Conservation (phyloP, 352 stramenopile species). For the Pythium pectinolyticum region DNA sequence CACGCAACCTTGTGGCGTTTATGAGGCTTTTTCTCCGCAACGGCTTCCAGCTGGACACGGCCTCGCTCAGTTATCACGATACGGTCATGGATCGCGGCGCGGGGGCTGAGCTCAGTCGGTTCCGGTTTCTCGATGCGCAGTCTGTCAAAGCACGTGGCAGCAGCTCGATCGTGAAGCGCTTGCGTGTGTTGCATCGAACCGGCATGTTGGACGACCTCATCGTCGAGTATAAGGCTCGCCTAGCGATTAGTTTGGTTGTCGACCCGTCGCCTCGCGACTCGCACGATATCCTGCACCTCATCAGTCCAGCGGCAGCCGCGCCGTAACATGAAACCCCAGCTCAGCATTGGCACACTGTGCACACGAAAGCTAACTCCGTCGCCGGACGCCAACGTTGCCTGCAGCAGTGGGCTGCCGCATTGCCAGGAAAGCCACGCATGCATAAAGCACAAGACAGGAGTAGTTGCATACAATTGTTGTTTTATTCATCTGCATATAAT, state of each 20-base stretch:
- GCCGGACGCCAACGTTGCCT: conserved; percentile 1
- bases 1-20: conserved; percentile 28
- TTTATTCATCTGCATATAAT: background rate
- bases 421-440: no score
- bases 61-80: background rate
- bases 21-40: conserved; percentile 34
- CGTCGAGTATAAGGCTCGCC: background rate
- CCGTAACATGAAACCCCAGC: background rate
- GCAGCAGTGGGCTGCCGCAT: background rate
- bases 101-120: background rate
- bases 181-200: conserved; percentile 5
- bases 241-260: conserved; percentile 1
- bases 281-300: background rate
- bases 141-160: background rate
- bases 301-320: background rate
- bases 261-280: conserved; percentile 9
- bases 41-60: conserved; percentile 16
- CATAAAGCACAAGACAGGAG: no score
- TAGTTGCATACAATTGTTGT: background rate
- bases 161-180: conserved; percentile 6
- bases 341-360: background rate
- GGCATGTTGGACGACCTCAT: conserved; percentile 5
- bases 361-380: conserved; percentile 7
- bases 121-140: background rate
- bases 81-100: conserved; percentile 1